Percentiles rank a stretch among this genome's conserved stretches.
Conservation (phyloP, 2,329 filamentous ascomycete genomes). For the Talaromyces sp. region DNA sequence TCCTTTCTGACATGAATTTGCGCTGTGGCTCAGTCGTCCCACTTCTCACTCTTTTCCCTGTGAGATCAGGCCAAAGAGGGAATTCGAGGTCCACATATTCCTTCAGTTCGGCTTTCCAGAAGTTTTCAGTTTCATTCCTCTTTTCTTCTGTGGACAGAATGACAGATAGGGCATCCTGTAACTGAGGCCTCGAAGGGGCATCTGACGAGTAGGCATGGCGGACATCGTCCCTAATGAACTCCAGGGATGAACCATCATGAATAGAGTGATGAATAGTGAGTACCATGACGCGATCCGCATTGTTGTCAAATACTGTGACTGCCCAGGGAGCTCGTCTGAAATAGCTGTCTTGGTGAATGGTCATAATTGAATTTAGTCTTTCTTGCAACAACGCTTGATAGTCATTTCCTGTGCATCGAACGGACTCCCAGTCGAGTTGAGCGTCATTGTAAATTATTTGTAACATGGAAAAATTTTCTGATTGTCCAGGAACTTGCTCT, state of each 20-base stretch:
- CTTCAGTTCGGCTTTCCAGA: slow-evolving; percentile 23
- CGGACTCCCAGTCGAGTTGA: slow-evolving; percentile 22
- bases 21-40: slow-evolving; percentile 13
- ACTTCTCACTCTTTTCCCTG: slow-evolving; percentile 15
- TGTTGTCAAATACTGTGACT: slow-evolving; percentile 28
- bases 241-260: slow-evolving; percentile 5
- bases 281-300: slow-evolving; percentile 26
- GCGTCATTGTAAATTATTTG: slow-evolving; percentile 26
- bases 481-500: background rate
- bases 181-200: slow-evolving; percentile 19
- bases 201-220: slow-evolving; percentile 3
- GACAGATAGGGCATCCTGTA: slow-evolving; percentile 23
- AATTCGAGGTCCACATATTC: slow-evolving; percentile 20
- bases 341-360: slow-evolving; percentile 21
- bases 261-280: slow-evolving; percentile 7
- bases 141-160: slow-evolving; percentile 15
- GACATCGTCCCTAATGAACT: slow-evolving; percentile 12
- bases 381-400: slow-evolving; percentile 13
- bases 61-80: slow-evolving; percentile 25
- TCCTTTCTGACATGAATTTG: slow-evolving; percentile 17
- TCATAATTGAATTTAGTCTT: slow-evolving; percentile 22
- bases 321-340: slow-evolving; percentile 34
- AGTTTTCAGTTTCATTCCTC: slow-evolving; percentile 15
- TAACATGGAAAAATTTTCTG: slow-evolving; percentile 20
- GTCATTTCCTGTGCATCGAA: slow-evolving; percentile 14